Evolutionary conservation across 129 eudicot genomes (phyloP).

Genomic region (Helianthus tuberosus): DNA sequence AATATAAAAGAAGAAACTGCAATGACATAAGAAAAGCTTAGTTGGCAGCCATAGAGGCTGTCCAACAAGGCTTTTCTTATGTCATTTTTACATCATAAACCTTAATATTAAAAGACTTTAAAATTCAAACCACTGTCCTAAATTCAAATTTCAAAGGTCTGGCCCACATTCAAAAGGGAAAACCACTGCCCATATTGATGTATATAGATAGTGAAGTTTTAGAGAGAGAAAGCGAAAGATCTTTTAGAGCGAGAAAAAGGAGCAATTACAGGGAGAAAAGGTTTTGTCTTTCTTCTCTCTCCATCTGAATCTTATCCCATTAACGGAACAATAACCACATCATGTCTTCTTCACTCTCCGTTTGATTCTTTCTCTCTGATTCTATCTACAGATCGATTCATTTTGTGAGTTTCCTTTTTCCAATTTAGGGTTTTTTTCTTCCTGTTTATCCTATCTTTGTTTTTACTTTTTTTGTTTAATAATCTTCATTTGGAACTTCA

Average conservation of each 20-base stretch:
- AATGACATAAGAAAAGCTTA: too few species aligned
- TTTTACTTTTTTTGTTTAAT: neutral
- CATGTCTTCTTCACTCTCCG: neutral
- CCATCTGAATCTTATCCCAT: constrained; percentile 27
- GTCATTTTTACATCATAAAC: too few species aligned
- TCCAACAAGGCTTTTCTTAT: too few species aligned
- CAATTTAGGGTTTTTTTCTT: neutral
- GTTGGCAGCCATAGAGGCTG: too few species aligned
- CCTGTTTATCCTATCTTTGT: neutral
- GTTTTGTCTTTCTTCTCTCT: constrained; percentile 41
- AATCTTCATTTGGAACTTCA: neutral
- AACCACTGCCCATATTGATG: too few species aligned
- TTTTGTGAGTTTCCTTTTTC: constrained; percentile 10
- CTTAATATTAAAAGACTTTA: too few species aligned
- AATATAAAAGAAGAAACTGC: too few species aligned
- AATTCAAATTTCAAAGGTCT: too few species aligned
- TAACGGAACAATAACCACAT: neutral
- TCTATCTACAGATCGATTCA: constrained; percentile 22
- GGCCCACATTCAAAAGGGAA: too few species aligned
- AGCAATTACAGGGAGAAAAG: constrained; percentile 33
- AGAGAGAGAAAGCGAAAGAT: constrained; percentile 41
- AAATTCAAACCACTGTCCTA: too few species aligned
- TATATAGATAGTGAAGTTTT: too few species aligned
- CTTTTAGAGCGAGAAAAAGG: constrained; percentile 39
- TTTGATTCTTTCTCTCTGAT: constrained; percentile 20